Base-by-base conservation (phyloP, 495 filamentous ascomycete genomes). In the Tuber magnatum region DNA sequence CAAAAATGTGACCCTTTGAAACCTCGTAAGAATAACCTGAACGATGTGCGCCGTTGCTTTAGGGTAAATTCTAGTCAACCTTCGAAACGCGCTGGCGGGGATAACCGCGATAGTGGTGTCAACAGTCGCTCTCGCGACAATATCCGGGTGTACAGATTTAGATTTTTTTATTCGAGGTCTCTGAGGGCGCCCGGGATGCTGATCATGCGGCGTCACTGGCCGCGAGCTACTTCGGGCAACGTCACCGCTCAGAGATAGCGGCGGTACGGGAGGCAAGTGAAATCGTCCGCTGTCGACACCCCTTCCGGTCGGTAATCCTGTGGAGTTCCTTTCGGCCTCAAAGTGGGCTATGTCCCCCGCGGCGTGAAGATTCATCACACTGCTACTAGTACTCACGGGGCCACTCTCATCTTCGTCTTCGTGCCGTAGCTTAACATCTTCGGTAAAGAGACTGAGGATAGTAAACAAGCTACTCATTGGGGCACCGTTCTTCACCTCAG, bases 81-180 rank as follows among this genome's bases (percentile, higher is more conserved):
- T 91, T 73, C 93, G 89, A 83, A 99, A 99, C 6, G 95, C 95
- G 79, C 93, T 95, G 8, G 94, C 96, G 6, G 95, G 95, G 77
- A 99, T 98, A 80, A 99, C 95, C 24, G 95, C 95, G 84, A 99
- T 97, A 0, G 96, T 99, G 0, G 94, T 98, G 82, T 99, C 95
- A 35, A 96, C 92, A 44, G 93, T 97, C n/a, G 95, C 95, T 78
- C 95, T 89, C 14, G 94, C 95, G 75, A 98, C 93, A 78, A 99
- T 96, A 83, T 99, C 95, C 20, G 95, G 95, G 84, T 99, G 95
- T 0, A 92, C 94, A 3, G 96, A 98, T 78, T 90, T 91, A 42
- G 87, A 81, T 82, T 87, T 86, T 78, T 84, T 86, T 70, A 84
- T 84, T 77, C 85, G 86, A 56, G 84, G 84, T 38, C 81, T 82